Base-by-base conservation (phyloP, 179 eudicot genomes). In the Spergularia azorica region DNA sequence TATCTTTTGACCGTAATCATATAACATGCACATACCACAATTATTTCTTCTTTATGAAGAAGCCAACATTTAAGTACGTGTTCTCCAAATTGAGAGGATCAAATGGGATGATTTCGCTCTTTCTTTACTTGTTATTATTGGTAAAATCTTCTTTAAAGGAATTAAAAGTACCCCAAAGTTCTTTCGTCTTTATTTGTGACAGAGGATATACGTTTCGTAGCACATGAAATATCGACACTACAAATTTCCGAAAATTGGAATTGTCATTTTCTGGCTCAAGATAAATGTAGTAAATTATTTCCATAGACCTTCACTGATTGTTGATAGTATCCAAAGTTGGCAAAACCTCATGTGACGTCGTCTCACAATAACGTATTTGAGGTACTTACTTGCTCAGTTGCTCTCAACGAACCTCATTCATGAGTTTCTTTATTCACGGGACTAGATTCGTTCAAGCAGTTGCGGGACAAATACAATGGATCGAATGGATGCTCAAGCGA, bases 121-220 rank as follows among this genome's bases (percentile, higher is more conserved):
- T 10, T 54, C 58, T 54, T 54, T 54, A 11, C 58, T 55, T 36
- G 39, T 36, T 9, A 55, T 55, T 4, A 55, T 55, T 55, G 58
- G 58, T 55, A 55, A 46, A 50, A 68, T 20, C 58, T 15, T 54
- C 26, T 69, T 11, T 52, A 51, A 52, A 69, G 60, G 9, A 18
- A 21, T 66, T 67, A 13, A 46, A 54, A 55, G 58, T 12, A 55
- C 14, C 14, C 9, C 5, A 15, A 55, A 67, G 21, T 16, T 21
- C 9, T 55, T 51, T 9, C 46, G 17, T 21, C 63, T 71, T 71
- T 71, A 71, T 10, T 55, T 71, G 1, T 54, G 74, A 71, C 63
- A 71, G 14, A 26, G 62, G 32, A 54, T 55, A 6, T 7, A 71
- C 74, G 8, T 71, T 71, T 18, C 55, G 26, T 17, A 67, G 60